These are phyloP conservation scores for Lactifluus pinguis DNA, from an alignment of 768 basidiomycete genomes.

Conservation along the genomic window DNA sequence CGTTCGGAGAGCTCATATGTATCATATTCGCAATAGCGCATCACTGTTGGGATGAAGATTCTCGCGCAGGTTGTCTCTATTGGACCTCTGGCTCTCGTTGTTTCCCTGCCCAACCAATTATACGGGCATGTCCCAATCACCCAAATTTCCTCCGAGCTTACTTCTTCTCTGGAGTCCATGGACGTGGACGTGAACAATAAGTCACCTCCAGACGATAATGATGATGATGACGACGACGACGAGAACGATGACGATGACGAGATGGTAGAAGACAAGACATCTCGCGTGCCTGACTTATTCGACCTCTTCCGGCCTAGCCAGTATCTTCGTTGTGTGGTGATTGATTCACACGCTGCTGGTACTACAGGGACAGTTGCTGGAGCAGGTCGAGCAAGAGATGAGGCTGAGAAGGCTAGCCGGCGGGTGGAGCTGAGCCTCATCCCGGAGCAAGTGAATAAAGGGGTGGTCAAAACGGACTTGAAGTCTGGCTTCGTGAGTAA, in stretches of 20 bases:
- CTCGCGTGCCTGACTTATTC: conserved; percentile 53
- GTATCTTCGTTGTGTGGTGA: conserved; percentile 74
- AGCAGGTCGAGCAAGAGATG: conserved; percentile 57
- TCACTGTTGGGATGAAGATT: conserved; percentile 77
- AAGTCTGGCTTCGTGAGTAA: conserved; percentile 62
- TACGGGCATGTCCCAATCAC: conserved; percentile 92
- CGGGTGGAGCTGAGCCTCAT: conserved; percentile 79
- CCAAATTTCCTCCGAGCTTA: conserved; percentile 76
- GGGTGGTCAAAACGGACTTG: conserved; percentile 70
- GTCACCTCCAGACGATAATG: conserved; percentile 39
- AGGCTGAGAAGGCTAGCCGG: conserved; percentile 55
- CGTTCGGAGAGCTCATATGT: not conserved
- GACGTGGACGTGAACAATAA: conserved; percentile 43
- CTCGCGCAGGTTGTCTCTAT: conserved; percentile 82
- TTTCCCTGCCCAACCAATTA: conserved; percentile 94
- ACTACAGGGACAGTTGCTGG: conserved; percentile 43
- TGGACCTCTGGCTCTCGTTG: conserved; percentile 79
- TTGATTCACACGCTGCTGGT: conserved; percentile 58
- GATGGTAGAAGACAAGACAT: conserved; percentile 24
- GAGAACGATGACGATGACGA: conserved; percentile 45
- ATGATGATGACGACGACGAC: conserved; percentile 34
- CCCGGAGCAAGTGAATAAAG: conserved; percentile 78
- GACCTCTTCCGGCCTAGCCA: conserved; percentile 80
- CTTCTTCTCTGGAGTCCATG: conserved; percentile 55
- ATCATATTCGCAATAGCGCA: conserved; percentile 42